A percentile compares a stretch with the other conserved stretches of the same genome.
These are phyloP conservation scores for Ulmus americana DNA, from an alignment of 331 rosid genomes.

Conservation along the genomic window DNA sequence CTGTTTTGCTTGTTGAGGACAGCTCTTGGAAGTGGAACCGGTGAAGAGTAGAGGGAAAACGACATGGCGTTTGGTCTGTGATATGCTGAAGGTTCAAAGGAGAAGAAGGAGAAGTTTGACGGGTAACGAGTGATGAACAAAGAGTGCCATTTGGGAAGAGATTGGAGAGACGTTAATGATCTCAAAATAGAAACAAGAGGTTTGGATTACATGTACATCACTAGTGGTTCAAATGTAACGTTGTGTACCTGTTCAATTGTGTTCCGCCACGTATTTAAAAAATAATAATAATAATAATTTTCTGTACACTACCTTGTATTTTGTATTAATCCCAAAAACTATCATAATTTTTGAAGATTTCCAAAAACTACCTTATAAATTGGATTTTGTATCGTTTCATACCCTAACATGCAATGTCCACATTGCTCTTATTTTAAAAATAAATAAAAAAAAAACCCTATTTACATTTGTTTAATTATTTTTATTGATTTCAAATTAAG, in stretches of 20 bases:
- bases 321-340: too few relatives aligned
- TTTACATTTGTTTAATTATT: too few relatives aligned
- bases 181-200: constrained; percentile 30
- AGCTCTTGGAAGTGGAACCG: constrained; percentile 40
- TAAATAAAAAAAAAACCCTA: too few relatives aligned
- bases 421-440: too few relatives aligned
- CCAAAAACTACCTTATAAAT: too few relatives aligned
- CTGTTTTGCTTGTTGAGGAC: constrained; percentile 1
- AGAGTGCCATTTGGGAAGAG: background rate
- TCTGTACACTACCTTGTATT: too few relatives aligned
- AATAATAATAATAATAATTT: too few relatives aligned
- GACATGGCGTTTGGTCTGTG: constrained; percentile 43
- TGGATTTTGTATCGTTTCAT: too few relatives aligned
- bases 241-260: constrained; percentile 28
- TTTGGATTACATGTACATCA: constrained; percentile 30
- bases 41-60: constrained; percentile 48
- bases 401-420: too few relatives aligned
- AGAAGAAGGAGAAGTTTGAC: constrained; percentile 7
- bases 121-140: background rate
- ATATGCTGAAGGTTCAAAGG: constrained; percentile 5
- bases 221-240: constrained; percentile 39
- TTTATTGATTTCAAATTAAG: too few relatives aligned
- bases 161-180: background rate
- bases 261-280: constrained; percentile 40
- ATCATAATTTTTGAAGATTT: too few relatives aligned